Conservation (phyloP, 306 rosid genomes). For the Styphnolobium japonicum region DNA sequence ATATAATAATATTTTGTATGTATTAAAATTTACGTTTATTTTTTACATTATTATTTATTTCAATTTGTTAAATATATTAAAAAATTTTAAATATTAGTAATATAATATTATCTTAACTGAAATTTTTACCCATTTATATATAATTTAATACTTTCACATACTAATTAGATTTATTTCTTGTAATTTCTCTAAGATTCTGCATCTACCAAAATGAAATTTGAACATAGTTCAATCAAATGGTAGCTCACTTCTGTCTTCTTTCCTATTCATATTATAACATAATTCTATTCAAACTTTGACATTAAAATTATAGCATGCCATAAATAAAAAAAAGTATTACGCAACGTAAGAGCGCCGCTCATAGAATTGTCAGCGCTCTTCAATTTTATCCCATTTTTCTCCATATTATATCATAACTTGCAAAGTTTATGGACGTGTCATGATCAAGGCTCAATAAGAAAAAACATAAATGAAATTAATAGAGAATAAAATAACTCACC, state of each 20-base stretch:
- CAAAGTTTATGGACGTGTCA: background rate
- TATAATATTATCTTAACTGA: background rate
- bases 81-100: background rate
- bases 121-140: background rate
- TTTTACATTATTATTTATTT: too few relatives aligned
- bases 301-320: constrained; percentile 13
- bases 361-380: constrained; percentile 5
- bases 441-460: background rate
- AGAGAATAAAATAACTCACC: background rate
- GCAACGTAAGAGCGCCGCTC: constrained; percentile 31
- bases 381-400: background rate
- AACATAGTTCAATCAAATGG: background rate
- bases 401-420: background rate
- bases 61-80: too few relatives aligned
- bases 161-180: background rate
- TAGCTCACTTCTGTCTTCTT: background rate
- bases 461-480: background rate
- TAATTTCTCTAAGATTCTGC: background rate
- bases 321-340: constrained; percentile 8
- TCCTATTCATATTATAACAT: background rate
- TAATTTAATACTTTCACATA: background rate
- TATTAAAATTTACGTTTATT: too few relatives aligned
- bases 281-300: constrained; percentile 18
- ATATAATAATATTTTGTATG: too few relatives aligned
- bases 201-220: background rate